Base-by-base conservation (phyloP, 768 basidiomycete species). In the Trichaptum fuscoviolaceum region DNA sequence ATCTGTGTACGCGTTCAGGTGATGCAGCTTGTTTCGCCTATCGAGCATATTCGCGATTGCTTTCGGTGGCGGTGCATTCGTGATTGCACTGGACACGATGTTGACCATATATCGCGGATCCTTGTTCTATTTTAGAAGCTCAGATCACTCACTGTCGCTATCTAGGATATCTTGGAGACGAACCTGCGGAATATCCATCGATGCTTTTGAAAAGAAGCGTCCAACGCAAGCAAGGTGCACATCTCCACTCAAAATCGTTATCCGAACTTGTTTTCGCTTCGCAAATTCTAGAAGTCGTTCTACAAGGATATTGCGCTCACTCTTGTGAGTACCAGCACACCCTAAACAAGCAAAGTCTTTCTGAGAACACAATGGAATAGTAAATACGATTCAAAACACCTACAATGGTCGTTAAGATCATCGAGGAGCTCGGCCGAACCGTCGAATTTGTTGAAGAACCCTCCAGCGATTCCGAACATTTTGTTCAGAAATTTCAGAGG, bases 181-280 rank as follows among this genome's bases (percentile, higher is more conserved):
- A 25, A 69, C 69, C 67, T 69, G 69, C 35, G 67, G 69, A 26
- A 68, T 68, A 17, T 67, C 63, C 35, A 68, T 52, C 52, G 64
- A 25, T 35, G 69, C 63, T 20, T 66, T 52, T 2, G 69, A 69
- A 58, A 63, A 67, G 67, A 72, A 72, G 12, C 66, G 58, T 8
- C 65, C 74, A 9, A 78, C 75, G 0, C 76, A 77, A 0, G 76
- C 77, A 15, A 75, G 71, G 68, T 81, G 80, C 0, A 81, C 80
- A 69, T 83, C 81, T 3, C 81, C 81, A 8, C 71, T 74, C 59
- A 82, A 72, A 73, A 79, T 81, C 0, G 77, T 75, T 57, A 83
- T 73, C 42, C 81, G 73, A 20, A 77, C 62, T 57, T 76, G 69
- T 68, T 77, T 73, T 60, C 75, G 71, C 34, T 75, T 58, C 0